Evolutionary conservation across 225 moss, liverwort and hornwort species (phyloP), one percentile per base, ranked within the genome.

Genomic region (Anthoceros angustus): DNA sequence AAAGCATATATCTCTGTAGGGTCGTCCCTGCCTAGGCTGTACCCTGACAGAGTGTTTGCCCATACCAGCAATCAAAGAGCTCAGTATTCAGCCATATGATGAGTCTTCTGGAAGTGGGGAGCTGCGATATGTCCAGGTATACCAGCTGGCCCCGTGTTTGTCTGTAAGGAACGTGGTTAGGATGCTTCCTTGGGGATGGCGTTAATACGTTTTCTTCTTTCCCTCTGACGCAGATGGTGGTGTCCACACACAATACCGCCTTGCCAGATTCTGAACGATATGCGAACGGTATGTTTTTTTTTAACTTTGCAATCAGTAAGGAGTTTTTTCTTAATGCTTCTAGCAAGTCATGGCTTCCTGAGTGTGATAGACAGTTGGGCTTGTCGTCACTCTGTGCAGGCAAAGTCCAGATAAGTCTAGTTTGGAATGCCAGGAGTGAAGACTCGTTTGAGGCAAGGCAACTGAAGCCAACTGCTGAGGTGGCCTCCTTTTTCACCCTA

Each of bases 391-490:
- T 16, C 66, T 66, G 72, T 24, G 64, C 78, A 91, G 90, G 88
- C 32, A 98, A 82, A 79, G 95, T 95, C 68, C 95, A 91, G 73
- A 72, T 98, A 43, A 84, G 85, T 69, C 71, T 98, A 15, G 86
- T 95, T 15, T 91, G 91, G 94, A 95, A 95, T 79, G 77, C 85
- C 25, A 88, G 88, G 71, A 88, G 87, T 78, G 88, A 87, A 70
- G 83, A 82, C 43, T 81, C 86, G 12, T 42, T 75, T 25, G 75
- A 79, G 61, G 82, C 88, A 48, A 79, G 76, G 67, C 72, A 80
- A 63, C 80, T 91, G 40, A 78, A 82, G 72, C 80, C 78, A 71
- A 76, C 91, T 80, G 85, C 88, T 39, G 83, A 98, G 86, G 90
- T 91, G 32, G 39, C 11, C 12, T 40, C 1, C 18, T 11, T 65